Evolutionary conservation across 1,284 basidiomycete genomes (phyloP), one percentile per base, ranked within the genome.

Genomic region (Tetrapyrgos nigripes): DNA sequence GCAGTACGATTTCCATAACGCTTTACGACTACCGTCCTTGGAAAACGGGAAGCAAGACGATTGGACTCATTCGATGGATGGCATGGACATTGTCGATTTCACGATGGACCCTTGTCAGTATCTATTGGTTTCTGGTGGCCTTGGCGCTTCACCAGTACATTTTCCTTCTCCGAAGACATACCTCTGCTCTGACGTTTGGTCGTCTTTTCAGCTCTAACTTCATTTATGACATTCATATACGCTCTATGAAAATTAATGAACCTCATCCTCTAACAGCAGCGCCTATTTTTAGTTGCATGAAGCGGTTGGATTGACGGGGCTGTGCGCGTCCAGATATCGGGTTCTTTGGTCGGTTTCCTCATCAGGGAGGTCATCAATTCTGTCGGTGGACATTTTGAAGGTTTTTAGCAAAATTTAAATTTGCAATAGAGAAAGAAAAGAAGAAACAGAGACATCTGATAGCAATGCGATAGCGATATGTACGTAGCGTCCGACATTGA

Each of bases 61-160:
- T 67, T 82, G 79, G 81, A 78, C 76, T 0, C 77, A 82, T 61
- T 55, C 65, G 24, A 76, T 77, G 68, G 64, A 63, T 24, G 74
- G 76, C 44, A 56, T 79, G 28, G 71, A 70, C 31, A 75, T 83
- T 49, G 73, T 83, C 26, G 82, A 84, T 63, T 83, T 83, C 53
- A 82, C 82, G 1, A 82, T 84, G 76, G 82, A 83, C 68, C 82
- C 81, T 8, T 70, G 74, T 3, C 81, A 84, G 66, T 81, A 84
- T 64, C 65, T 85, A 9, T 70, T 84, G 24, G 76, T 81, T 11
- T 75, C n/a, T 84, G 11, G 75, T 84, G 19, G 72, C 77, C 5
- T 68, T 78, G 6, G 74, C 80, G 1, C 71, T 74, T 28, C 60
- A 70, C n/a, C 69, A 74, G 83, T 83, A 61, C 59, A 33, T 8